phyloP scores from a whole-genome alignment of 2,329 filamentous ascomycete genomes.

The Teratosphaeria pseudoeucalypti region DNA sequence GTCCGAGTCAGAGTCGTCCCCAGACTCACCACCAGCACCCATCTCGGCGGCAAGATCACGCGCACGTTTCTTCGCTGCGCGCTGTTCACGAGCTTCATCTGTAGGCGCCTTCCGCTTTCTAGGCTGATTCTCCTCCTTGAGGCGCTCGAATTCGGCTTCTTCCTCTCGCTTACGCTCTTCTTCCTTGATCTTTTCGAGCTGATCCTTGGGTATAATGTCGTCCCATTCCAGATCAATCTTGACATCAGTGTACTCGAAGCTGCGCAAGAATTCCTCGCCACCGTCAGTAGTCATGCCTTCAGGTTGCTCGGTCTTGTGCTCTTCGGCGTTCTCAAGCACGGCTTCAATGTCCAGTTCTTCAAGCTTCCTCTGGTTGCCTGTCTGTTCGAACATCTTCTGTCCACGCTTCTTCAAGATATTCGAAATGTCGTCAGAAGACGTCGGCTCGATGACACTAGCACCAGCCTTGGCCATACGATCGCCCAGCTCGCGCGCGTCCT shows the following conservation, averaged over 20 bases:
- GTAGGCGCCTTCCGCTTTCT: constrained; percentile 57
- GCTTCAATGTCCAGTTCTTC: constrained; percentile 97
- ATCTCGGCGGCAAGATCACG: constrained; percentile 52
- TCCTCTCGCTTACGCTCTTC: constrained; percentile 79
- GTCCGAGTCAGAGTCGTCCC: constrained; percentile 43
- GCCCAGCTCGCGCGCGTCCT: constrained; percentile 73
- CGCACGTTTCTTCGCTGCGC: constrained; percentile 59
- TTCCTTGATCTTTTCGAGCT: constrained; percentile 78
- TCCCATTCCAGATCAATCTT: constrained; percentile 97
- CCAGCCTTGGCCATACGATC: constrained; percentile 62
- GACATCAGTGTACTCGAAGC: constrained; percentile 89
- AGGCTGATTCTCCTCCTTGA: constrained; percentile 77
- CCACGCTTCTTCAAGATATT: constrained; percentile 93
- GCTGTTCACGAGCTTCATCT: constrained; percentile 55
- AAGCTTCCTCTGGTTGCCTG: constrained; percentile 88
- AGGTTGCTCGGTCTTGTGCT: constrained; percentile 91
- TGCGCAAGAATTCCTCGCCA: constrained; percentile 87
- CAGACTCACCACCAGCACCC: constrained; percentile 49
- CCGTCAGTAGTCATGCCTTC: constrained; percentile 92
- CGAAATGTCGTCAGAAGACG: constrained; percentile 87
- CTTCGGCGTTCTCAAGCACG: constrained; percentile 90
- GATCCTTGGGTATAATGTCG: constrained; percentile 90
- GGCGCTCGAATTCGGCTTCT: constrained; percentile 59
- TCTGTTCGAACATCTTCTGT: constrained; percentile 99
- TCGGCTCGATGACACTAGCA: constrained; percentile 58